Conservation (phyloP, 2,329 filamentous ascomycete species). For the Ceratocystis lukuohia region DNA sequence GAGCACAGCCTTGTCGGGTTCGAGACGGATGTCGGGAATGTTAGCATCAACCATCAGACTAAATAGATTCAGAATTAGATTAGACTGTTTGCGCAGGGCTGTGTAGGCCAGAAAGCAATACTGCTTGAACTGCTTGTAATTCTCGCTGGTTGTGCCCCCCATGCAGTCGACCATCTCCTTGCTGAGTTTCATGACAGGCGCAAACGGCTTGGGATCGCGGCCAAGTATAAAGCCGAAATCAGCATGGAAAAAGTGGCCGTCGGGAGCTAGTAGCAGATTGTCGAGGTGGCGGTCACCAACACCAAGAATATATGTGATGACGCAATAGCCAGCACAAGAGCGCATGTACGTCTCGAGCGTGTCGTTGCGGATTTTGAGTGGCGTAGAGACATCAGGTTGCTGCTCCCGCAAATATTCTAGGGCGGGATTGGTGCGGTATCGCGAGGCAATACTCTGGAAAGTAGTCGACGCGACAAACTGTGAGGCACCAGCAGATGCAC, state of each 20-base stretch:
- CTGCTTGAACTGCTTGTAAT: constrained; percentile 82
- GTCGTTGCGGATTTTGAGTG: constrained; percentile 78
- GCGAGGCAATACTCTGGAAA: constrained; percentile 68
- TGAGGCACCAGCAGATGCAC: constrained; percentile 74
- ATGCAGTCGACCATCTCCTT: constrained; percentile 99
- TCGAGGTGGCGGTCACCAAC: constrained; percentile 93
- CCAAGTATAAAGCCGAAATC: constrained; percentile 98
- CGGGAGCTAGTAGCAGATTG: constrained; percentile 79
- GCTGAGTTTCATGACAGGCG: constrained; percentile 89
- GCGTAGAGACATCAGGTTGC: constrained; percentile 71
- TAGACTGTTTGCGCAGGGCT: constrained; percentile 75
- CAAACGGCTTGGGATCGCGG: constrained; percentile 92
- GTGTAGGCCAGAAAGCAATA: constrained; percentile 94
- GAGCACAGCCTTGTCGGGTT: constrained; percentile 83
- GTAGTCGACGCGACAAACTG: constrained; percentile 85
- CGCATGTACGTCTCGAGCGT: constrained; percentile 91
- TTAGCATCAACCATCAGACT: constrained; percentile 95
- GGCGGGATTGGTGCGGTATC: constrained; percentile 61
- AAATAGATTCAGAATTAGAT: constrained; percentile 88
- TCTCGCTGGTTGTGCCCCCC: constrained; percentile 68
- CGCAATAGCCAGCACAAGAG: constrained; percentile 93
- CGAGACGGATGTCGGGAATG: constrained; percentile 84
- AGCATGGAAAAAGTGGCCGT: constrained; percentile 93
- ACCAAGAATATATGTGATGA: constrained; percentile 94
- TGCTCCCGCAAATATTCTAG: constrained; percentile 77